phyloP scores from a whole-genome alignment of 768 basidiomycete species.

The Trametes meyenii region DNA sequence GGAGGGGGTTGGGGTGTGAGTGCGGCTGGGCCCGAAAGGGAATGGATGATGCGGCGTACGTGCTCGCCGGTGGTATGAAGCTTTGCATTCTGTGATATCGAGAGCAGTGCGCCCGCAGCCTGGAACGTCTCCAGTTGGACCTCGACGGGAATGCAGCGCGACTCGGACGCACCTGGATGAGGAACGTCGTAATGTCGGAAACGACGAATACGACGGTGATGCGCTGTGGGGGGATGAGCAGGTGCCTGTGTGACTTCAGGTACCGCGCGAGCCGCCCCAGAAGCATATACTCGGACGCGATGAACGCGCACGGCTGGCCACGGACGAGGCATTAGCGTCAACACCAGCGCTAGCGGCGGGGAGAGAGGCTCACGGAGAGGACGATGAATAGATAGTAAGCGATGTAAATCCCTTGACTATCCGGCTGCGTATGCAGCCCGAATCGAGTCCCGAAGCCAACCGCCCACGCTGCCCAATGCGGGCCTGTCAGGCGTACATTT shows the following conservation, averaged over 20 bases:
- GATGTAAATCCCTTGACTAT: slow-evolving; percentile 56
- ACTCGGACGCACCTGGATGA: slow-evolving; percentile 52
- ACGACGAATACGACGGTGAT: slow-evolving; percentile 63
- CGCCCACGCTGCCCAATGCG: slow-evolving; percentile 49
- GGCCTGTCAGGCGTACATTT: background rate
- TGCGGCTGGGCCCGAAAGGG: background rate
- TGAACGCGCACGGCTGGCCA: slow-evolving; percentile 70
- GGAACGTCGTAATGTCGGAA: slow-evolving; percentile 66
- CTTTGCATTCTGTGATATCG: slow-evolving; percentile 37
- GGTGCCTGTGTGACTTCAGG: slow-evolving; percentile 48
- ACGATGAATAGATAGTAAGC: slow-evolving; percentile 62
- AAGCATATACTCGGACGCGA: slow-evolving; percentile 68
- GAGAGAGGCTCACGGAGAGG: slow-evolving; percentile 46
- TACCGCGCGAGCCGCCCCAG: slow-evolving; percentile 61
- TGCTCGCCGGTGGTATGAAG: slow-evolving; percentile 20
- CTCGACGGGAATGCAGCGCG: background rate
- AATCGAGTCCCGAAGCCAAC: slow-evolving; percentile 60
- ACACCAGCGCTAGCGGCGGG: background rate
- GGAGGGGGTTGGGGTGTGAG: background rate
- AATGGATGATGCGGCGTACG: background rate
- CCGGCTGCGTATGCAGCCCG: slow-evolving; percentile 54
- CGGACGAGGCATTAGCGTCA: background rate
- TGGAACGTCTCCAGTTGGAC: slow-evolving; percentile 21
- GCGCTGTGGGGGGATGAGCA: slow-evolving; percentile 49
- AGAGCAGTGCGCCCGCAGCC: slow-evolving; percentile 53